Base-by-base conservation (phyloP, 75 land plant genomes). In the Cunninghamia lanceolata region DNA sequence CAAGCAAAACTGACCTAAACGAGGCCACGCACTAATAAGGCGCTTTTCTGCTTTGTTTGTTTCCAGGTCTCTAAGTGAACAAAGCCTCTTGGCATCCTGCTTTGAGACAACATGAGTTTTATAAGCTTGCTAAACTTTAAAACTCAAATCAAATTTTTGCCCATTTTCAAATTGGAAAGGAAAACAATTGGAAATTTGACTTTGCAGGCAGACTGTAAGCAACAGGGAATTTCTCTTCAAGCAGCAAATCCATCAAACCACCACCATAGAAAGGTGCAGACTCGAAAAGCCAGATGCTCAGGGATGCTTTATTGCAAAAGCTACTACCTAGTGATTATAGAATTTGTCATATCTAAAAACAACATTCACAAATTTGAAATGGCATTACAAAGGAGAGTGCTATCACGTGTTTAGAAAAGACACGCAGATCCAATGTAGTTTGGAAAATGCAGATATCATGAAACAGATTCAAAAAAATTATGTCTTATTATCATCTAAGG, bases 1-100 rank as follows among this genome's bases (percentile, higher is more conserved):
- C 90, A 93, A 91, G 87, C 76, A 88, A 88, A 84, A 96, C 97
- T 94, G 95, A 96, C 97, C 97, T 96, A 96, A 92, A 89, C 88
- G 94, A 92, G 97, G 93, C 94, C 93, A 92, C 97, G 88, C 93
- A 92, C 90, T 94, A 94, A 89, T 87, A 93, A 87, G 91, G 94
- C 32, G 90, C 88, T 85, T 94, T 91, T 93, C 97, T 90, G 92
- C 94, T 86, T 91, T 87, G 89, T 86, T 93, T 89, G 93, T 90
- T 91, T 92, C 91, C 94, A 88, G 87, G 91, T 89, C 93, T 90
- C 95, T 90, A 86, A 87, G 89, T 88, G 86, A 86, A 90, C 92
- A 89, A 93, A 94, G 96, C 91, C 94, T 92, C 96, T 92, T 86
- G 89, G 88, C 90, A 88, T 91, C 94, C 94, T 94, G 94, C 92